Percentiles rank a stretch among this genome's conserved stretches.
These are phyloP conservation scores for Spinacia oleracea DNA, from an alignment of 179 eudicot species.

Conservation along the genomic window DNA sequence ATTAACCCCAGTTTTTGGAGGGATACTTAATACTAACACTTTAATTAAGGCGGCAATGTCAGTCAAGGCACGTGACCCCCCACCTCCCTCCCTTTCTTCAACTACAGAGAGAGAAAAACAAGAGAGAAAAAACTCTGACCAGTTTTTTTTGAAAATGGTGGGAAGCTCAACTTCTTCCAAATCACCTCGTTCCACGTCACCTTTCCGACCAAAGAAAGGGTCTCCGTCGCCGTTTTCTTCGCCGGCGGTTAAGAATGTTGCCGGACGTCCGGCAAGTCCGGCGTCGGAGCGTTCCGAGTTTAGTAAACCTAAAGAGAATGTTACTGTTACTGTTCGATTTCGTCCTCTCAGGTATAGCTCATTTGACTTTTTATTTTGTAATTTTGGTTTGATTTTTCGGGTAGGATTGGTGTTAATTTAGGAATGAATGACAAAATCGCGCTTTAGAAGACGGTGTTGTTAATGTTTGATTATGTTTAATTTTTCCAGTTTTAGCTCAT, in stretches of 20 bases:
- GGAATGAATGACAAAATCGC: too few species aligned
- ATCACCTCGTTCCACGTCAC: constrained; percentile 13
- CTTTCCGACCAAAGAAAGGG: neutral
- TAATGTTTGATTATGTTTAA: neutral
- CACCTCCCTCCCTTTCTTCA: too few species aligned
- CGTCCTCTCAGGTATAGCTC: constrained; percentile 30
- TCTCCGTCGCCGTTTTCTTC: neutral
- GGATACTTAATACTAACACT: neutral
- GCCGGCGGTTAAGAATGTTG: neutral
- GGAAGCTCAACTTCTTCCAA: constrained; percentile 8
- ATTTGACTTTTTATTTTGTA: neutral
- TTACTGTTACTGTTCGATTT: constrained; percentile 32
- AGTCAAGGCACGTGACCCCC: constrained; percentile 14
- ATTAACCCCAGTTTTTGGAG: constrained; percentile 4
- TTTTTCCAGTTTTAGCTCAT: neutral
- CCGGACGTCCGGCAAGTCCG: neutral
- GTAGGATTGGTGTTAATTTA: neutral
- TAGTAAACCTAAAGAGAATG: constrained; percentile 15
- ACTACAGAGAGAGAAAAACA: neutral
- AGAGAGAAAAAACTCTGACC: neutral
- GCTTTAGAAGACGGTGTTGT: too few species aligned
- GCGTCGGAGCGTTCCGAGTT: neutral
- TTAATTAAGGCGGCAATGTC: constrained; percentile 19
- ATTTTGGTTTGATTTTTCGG: neutral
- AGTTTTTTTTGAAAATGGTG: neutral